Evolutionary conservation across 2,329 filamentous ascomycete species (phyloP).

Genomic region (Cryphonectria parasitica): DNA sequence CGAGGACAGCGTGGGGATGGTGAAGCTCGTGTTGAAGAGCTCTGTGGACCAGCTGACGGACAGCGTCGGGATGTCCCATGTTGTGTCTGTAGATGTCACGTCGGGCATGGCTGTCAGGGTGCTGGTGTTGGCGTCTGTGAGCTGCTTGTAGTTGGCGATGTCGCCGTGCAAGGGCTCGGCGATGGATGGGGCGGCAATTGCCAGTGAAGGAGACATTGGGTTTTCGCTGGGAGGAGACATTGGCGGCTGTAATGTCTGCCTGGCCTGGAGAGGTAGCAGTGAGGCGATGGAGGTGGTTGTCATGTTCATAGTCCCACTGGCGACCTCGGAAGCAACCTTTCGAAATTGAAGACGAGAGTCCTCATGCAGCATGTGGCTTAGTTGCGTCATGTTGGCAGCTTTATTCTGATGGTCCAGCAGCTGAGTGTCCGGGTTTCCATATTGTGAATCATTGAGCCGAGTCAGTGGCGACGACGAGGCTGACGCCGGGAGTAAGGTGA

Average conservation of each 20-base stretch:
- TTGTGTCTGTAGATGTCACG: neutral
- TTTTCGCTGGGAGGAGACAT: neutral
- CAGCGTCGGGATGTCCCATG: neutral
- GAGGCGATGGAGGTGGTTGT: neutral
- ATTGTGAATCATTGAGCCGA: neutral
- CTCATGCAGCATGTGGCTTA: too few species aligned
- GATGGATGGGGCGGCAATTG: too few species aligned
- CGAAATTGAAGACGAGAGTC: neutral
- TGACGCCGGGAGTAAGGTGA: neutral
- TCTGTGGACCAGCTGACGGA: neutral
- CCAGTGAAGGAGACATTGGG: neutral
- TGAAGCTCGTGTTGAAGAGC: neutral
- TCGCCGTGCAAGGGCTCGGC: neutral
- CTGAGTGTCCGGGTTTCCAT: neutral
- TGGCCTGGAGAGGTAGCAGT: neutral
- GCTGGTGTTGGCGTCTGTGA: neutral
- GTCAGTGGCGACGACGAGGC: neutral
- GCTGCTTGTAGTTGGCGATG: neutral
- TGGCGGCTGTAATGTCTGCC: neutral
- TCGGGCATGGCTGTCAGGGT: neutral
- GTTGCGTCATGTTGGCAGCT: neutral
- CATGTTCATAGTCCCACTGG: neutral
- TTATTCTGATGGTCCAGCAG: neutral
- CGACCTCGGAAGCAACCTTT: neutral
- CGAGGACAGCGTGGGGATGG: neutral